phyloP scores from a whole-genome alignment of 2,329 filamentous ascomycete species.

The Mariannaea elegans region DNA sequence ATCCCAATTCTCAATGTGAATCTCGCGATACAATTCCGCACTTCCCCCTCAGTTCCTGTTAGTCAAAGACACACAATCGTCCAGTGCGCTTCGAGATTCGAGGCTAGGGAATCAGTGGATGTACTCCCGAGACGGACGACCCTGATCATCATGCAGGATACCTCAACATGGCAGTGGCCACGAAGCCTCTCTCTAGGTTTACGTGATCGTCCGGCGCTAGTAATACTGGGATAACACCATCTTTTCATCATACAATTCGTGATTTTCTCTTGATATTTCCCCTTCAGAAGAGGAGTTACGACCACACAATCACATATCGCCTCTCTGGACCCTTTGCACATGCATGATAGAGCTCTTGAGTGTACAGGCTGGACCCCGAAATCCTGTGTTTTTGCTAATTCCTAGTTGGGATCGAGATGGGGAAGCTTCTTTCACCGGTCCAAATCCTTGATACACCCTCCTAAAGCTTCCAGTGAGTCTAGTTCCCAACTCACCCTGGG shows the following conservation, averaged over 20 bases:
- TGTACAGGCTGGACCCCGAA: constrained; percentile 12
- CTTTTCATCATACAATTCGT: background rate
- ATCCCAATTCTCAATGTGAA: background rate
- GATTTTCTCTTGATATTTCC: constrained; percentile 5
- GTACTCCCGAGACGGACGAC: constrained; percentile 4
- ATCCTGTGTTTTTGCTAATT: background rate
- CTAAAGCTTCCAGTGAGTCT: background rate
- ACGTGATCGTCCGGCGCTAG: constrained; percentile 7
- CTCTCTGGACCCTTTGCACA: constrained; percentile 15
- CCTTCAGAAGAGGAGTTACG: constrained; percentile 4
- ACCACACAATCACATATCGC: background rate
- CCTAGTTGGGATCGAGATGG: background rate
- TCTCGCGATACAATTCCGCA: background rate
- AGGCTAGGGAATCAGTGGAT: background rate
- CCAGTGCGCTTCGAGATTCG: background rate
- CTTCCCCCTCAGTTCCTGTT: background rate
- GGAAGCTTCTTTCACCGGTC: constrained; percentile 3
- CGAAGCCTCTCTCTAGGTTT: background rate
- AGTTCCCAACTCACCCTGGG: background rate
- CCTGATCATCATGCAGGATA: constrained; percentile 10
- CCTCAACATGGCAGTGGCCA: constrained; percentile 4
- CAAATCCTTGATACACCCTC: constrained; percentile 5
- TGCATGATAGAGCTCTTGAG: background rate
- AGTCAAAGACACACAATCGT: background rate
- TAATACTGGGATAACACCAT: constrained; percentile 9